These are phyloP conservation scores for Mycena vulgaris DNA, from an alignment of 768 basidiomycete species.

Conservation along the genomic window DNA sequence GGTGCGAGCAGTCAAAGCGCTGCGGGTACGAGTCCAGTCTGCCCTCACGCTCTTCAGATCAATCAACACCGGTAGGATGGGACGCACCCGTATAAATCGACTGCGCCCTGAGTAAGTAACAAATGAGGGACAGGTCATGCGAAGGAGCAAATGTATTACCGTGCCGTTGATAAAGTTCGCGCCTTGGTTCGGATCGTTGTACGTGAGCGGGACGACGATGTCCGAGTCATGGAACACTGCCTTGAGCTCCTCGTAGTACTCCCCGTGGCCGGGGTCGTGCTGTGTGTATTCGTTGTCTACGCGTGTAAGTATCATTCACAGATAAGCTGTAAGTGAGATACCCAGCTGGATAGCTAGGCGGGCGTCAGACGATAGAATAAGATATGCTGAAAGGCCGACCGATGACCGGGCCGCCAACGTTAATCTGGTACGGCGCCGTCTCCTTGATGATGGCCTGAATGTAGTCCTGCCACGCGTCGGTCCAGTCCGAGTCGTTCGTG, in stretches of 20 bases:
- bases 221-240: constrained; percentile 65
- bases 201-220: constrained; percentile 81
- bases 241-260: constrained; percentile 78
- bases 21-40: constrained; percentile 83
- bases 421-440: constrained; percentile 78
- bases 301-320: neutral
- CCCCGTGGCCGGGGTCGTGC: constrained; percentile 56
- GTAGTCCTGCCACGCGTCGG: constrained; percentile 80
- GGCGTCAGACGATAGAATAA: constrained; percentile 35
- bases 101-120: constrained; percentile 65
- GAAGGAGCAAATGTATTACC: no score
- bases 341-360: constrained; percentile 31
- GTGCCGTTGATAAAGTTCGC: constrained; percentile 81
- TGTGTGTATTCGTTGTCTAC: constrained; percentile 86
- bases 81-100: constrained; percentile 80
- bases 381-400: constrained; percentile 65
- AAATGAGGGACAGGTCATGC: neutral
- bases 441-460: constrained; percentile 75
- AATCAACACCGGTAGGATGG: neutral
- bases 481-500: constrained; percentile 82
- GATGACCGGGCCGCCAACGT: constrained; percentile 82
- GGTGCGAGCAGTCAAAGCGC: constrained; percentile 86
- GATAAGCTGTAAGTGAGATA: no score
- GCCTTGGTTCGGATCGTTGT: constrained; percentile 76
- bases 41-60: neutral